A percentile compares a stretch with the other conserved stretches of the same genome.
These are phyloP conservation scores for Gossypium anomalum DNA, from an alignment of 345 rosid genomes.

Conservation along the genomic window DNA sequence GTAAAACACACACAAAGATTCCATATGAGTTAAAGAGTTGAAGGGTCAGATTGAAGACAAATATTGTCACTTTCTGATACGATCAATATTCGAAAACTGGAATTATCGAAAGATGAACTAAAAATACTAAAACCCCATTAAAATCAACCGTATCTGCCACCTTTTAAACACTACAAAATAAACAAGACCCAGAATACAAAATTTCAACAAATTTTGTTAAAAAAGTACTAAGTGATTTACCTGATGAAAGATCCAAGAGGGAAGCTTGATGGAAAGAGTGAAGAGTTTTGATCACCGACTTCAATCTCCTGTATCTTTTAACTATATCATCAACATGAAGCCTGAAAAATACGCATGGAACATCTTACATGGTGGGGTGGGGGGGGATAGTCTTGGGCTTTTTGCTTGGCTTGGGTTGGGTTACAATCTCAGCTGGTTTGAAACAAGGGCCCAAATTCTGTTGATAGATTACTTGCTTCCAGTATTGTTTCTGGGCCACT, in stretches of 20 bases:
- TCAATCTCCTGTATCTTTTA: not conserved
- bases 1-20: not conserved
- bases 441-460: not conserved
- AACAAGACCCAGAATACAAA: not conserved
- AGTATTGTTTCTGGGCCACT: too few species aligned
- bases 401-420: not conserved
- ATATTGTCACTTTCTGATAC: not conserved
- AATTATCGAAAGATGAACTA: not conserved
- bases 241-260: not conserved
- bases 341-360: conserved; percentile 3
- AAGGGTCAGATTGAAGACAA: not conserved
- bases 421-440: not conserved
- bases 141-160: not conserved
- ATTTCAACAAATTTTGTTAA: not conserved
- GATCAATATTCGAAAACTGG: not conserved
- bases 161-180: not conserved
- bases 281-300: not conserved
- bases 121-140: not conserved
- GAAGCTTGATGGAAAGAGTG: not conserved
- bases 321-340: not conserved
- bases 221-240: not conserved
- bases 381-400: not conserved
- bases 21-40: not conserved
- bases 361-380: not conserved
- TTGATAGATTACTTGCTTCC: not conserved